A percentile compares a stretch with the other conserved stretches of the same genome.
Conservation (phyloP, 2,329 filamentous ascomycete genomes). For the Talaromyces sp. region DNA sequence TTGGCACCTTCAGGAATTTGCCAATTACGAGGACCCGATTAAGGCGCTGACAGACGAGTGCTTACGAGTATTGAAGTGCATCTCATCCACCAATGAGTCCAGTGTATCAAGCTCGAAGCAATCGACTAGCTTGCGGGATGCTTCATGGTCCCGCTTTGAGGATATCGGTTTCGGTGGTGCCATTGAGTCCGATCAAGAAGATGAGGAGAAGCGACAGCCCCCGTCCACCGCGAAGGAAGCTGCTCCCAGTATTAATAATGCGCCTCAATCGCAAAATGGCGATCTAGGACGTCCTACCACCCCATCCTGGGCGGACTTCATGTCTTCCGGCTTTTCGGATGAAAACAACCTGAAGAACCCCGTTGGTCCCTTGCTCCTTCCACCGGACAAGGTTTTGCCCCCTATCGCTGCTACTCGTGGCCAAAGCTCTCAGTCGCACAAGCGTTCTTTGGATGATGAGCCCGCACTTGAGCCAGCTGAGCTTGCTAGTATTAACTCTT, state of each 20-base stretch:
- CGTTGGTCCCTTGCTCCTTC: slow-evolving; percentile 71
- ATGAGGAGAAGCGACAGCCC: slow-evolving; percentile 49
- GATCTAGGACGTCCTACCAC: slow-evolving; percentile 82
- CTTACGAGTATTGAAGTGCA: slow-evolving; percentile 81
- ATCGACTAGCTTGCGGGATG: slow-evolving; percentile 74
- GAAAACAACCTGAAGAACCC: slow-evolving; percentile 65
- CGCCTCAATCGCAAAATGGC: slow-evolving; percentile 67
- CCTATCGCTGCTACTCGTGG: slow-evolving; percentile 73
- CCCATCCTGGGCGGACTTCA: slow-evolving; percentile 96
- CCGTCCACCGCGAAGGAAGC: slow-evolving; percentile 37
- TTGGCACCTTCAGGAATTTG: slow-evolving; percentile 78
- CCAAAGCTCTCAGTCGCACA: slow-evolving; percentile 84
- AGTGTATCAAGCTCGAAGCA: slow-evolving; percentile 70
- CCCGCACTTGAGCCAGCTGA: slow-evolving; percentile 81
- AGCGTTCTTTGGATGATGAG: slow-evolving; percentile 69
- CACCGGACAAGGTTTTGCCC: slow-evolving; percentile 87
- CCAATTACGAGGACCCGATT: slow-evolving; percentile 86
- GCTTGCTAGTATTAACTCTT: slow-evolving; percentile 82
- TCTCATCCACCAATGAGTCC: slow-evolving; percentile 87
- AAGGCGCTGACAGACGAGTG: slow-evolving; percentile 91
- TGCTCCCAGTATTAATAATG: slow-evolving; percentile 61
- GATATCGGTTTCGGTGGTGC: slow-evolving; percentile 86
- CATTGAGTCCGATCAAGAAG: slow-evolving; percentile 69
- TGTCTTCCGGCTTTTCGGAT: slow-evolving; percentile 89
- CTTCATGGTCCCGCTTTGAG: slow-evolving; percentile 95